Percentiles rank a stretch among this genome's conserved stretches.
phyloP scores from a whole-genome alignment of 768 basidiomycete genomes.

The Tricholoma matsutake region DNA sequence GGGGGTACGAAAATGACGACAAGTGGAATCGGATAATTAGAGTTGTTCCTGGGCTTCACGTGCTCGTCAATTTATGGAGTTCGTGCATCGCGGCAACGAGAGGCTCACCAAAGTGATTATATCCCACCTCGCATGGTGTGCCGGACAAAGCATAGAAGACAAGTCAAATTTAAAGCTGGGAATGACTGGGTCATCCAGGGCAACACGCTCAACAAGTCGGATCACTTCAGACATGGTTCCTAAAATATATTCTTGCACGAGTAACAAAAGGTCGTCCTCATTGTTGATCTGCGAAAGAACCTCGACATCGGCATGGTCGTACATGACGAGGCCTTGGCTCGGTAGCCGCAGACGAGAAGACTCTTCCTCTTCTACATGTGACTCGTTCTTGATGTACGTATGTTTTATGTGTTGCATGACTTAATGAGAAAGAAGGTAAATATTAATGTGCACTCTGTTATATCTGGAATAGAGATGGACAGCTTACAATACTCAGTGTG shows the following conservation, averaged over 20 bases:
- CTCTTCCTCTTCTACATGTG: constrained; percentile 4
- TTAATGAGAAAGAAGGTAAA: background rate
- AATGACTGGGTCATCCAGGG: constrained; percentile 6
- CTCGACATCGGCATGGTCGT: constrained; percentile 12
- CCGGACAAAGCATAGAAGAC: constrained; percentile 15
- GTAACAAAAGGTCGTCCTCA: constrained; percentile 12
- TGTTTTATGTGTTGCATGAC: constrained; percentile 1
- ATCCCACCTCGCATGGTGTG: constrained; percentile 26
- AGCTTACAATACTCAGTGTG: constrained; percentile 4
- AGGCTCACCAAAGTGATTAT: constrained; percentile 19
- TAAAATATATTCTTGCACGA: constrained; percentile 19
- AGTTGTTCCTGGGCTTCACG: constrained; percentile 12
- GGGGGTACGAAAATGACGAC: constrained; percentile 22
- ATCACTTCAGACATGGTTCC: constrained; percentile 17
- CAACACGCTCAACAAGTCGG: constrained; percentile 10
- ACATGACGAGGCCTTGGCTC: constrained; percentile 10
- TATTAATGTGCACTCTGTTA: background rate
- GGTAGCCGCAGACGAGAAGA: constrained; percentile 15
- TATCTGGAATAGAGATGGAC: background rate
- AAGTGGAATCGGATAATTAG: constrained; percentile 12
- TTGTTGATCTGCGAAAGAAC: constrained; percentile 17
- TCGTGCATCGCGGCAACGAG: background rate
- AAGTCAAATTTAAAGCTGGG: constrained; percentile 15
- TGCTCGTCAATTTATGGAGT: background rate
- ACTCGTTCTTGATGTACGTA: constrained; percentile 5